These are phyloP conservation scores for Panellus pusillus DNA, from an alignment of 768 basidiomycete species.

Conservation along the genomic window DNA sequence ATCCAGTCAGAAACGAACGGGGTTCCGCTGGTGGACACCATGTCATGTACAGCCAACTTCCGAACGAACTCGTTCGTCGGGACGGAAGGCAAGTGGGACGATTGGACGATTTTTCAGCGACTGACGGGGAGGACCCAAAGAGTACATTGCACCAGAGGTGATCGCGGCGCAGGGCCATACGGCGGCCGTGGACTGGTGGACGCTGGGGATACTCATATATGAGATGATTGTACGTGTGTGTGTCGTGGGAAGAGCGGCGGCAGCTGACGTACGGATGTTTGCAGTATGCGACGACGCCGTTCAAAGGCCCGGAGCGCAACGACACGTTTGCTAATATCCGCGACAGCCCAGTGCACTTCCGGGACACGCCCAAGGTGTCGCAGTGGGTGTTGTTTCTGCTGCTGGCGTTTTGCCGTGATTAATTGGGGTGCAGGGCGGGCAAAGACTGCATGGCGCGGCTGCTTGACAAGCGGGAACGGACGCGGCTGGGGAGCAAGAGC, in stretches of 20 bases:
- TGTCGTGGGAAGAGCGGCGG: slow-evolving; percentile 27
- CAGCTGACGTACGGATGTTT: slow-evolving; percentile 36
- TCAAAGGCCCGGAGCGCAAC: slow-evolving; percentile 93
- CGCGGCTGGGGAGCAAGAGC: slow-evolving; percentile 84
- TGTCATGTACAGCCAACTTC: slow-evolving; percentile 96
- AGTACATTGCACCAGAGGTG: slow-evolving; percentile 99
- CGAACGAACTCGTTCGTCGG: slow-evolving; percentile 99
- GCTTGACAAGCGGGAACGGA: slow-evolving; percentile 89
- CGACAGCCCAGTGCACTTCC: slow-evolving; percentile 81
- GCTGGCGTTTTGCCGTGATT: slow-evolving; percentile 6
- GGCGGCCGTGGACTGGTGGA: slow-evolving; percentile 99
- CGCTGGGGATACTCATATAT: slow-evolving; percentile 95
- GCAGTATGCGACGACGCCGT: slow-evolving; percentile 97
- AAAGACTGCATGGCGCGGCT: slow-evolving; percentile 87
- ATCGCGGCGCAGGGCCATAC: slow-evolving; percentile 96
- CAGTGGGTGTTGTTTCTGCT: slow-evolving; percentile 47
- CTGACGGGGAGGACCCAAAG: slow-evolving; percentile 44
- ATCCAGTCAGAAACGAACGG: slow-evolving; percentile 90
- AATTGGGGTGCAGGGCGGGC: slow-evolving; percentile 56
- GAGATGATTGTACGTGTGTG: slow-evolving; percentile 90
- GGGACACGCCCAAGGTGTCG: slow-evolving; percentile 78
- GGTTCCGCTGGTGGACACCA: slow-evolving; percentile 93
- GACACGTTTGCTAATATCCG: slow-evolving; percentile 98
- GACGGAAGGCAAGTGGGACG: slow-evolving; percentile 77
- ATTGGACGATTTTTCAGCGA: slow-evolving; percentile 25